These are phyloP conservation scores for Grosmannia penicillata DNA, from an alignment of 2,329 filamentous ascomycete genomes.

Conservation along the genomic window DNA sequence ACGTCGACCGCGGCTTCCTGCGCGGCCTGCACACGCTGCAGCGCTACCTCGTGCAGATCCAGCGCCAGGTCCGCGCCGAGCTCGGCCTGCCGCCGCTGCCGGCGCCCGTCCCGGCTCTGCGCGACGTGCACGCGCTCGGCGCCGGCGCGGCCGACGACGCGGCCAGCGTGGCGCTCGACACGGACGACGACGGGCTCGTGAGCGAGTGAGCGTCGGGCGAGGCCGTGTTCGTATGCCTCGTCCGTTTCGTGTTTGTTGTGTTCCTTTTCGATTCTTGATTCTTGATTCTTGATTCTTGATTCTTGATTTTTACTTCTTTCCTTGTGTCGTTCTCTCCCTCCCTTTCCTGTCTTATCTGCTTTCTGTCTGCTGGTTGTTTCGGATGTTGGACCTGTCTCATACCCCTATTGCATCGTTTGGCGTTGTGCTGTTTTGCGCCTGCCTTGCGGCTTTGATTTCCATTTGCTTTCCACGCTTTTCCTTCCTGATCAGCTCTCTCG, in stretches of 20 bases:
- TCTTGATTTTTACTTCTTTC: not conserved
- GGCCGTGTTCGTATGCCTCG: not conserved
- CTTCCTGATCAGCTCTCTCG: too few relatives aligned
- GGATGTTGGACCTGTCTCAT: too few relatives aligned
- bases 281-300: not conserved
- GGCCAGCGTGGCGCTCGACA: conserved; percentile 6
- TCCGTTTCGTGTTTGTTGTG: not conserved
- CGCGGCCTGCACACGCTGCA: conserved; percentile 66
- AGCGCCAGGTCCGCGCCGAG: conserved; percentile 53
- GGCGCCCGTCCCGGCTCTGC: too few relatives aligned
- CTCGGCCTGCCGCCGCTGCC: conserved; percentile 27
- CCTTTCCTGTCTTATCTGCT: not conserved
- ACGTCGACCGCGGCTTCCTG: conserved; percentile 79
- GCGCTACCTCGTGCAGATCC: conserved; percentile 76
- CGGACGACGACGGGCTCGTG: conserved; percentile 17
- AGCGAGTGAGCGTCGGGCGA: conserved; percentile 14
- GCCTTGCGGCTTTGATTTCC: too few relatives aligned
- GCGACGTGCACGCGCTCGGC: conserved; percentile 2
- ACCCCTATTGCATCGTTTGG: too few relatives aligned
- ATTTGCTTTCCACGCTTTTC: not conserved
- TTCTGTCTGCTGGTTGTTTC: too few relatives aligned
- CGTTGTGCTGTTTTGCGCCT: too few relatives aligned
- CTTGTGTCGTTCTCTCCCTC: not conserved
- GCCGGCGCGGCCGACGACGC: conserved; percentile 1
- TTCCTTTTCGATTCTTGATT: not conserved